A percentile compares a stretch with the other conserved stretches of the same genome.
phyloP scores from a whole-genome alignment of 2,329 filamentous ascomycete genomes.

The Scortechinia acanthostroma region DNA sequence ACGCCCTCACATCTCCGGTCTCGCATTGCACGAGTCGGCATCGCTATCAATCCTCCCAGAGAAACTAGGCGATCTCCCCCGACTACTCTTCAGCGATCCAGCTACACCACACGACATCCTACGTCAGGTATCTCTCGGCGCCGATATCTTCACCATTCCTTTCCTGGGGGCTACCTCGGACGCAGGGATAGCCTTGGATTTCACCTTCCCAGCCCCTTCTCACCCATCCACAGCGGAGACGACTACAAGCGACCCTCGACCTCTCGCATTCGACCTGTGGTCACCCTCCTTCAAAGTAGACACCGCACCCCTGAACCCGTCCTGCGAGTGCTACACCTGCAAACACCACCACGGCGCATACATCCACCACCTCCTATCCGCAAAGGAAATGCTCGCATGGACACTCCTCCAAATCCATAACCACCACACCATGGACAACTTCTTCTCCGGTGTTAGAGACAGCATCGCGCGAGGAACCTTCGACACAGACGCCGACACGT shows the following conservation, averaged over 20 bases:
- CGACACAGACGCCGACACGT: conserved; percentile 37
- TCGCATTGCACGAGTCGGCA: conserved; percentile 47
- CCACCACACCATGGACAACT: conserved; percentile 44
- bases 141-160: conserved; percentile 51
- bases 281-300: conserved; percentile 35
- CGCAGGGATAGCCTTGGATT: conserved; percentile 53
- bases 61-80: conserved; percentile 38
- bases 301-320: conserved; percentile 34
- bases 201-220: conserved; percentile 38
- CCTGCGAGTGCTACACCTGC: conserved; percentile 58
- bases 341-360: conserved; percentile 56
- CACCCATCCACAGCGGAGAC: conserved; percentile 6
- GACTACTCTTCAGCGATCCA: conserved; percentile 44
- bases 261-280: conserved; percentile 55
- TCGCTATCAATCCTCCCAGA: conserved; percentile 42
- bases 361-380: conserved; percentile 52
- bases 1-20: conserved; percentile 35
- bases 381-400: conserved; percentile 68
- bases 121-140: conserved; percentile 42
- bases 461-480: conserved; percentile 46
- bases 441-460: conserved; percentile 44
- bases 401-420: conserved; percentile 62
- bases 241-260: conserved; percentile 12
- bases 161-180: conserved; percentile 52
- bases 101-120: conserved; percentile 47